phyloP scores from a whole-genome alignment of 2,329 filamentous ascomycete species.

The Penicillium sp. region DNA sequence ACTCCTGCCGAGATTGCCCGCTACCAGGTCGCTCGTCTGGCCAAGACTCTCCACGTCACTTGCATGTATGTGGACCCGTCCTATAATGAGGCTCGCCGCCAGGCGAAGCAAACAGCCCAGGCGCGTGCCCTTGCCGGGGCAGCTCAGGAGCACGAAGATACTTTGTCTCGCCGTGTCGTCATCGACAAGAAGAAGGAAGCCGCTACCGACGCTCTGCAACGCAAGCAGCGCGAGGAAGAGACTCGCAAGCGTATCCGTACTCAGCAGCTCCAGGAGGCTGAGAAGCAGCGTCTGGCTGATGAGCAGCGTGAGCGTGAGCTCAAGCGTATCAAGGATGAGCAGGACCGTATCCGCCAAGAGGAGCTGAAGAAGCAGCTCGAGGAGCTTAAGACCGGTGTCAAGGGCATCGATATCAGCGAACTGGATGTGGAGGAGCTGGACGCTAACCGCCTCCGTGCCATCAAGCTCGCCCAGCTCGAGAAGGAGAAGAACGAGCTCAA shows the following conservation, averaged over 20 bases:
- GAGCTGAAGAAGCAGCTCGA: constrained; percentile 90
- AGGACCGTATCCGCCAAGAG: constrained; percentile 84
- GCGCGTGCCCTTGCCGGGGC: constrained; percentile 79
- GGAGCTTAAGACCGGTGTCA: constrained; percentile 85
- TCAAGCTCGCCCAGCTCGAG: constrained; percentile 94
- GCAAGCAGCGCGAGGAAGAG: constrained; percentile 88
- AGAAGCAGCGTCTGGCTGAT: constrained; percentile 82
- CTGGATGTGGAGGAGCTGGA: constrained; percentile 79
- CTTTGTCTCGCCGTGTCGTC: constrained; percentile 77
- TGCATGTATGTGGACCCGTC: constrained; percentile 93
- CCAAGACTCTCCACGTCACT: constrained; percentile 85
- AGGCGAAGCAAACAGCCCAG: constrained; percentile 75
- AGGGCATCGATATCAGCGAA: constrained; percentile 71
- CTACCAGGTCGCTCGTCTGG: constrained; percentile 85
- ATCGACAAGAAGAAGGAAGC: constrained; percentile 98
- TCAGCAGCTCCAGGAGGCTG: constrained; percentile 83
- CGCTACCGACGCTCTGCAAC: constrained; percentile 81
- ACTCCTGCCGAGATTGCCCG: constrained; percentile 97
- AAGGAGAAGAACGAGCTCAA: constrained; percentile 96
- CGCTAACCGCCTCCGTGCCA: constrained; percentile 81
- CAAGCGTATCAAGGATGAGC: constrained; percentile 79
- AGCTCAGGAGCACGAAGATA: constrained; percentile 86
- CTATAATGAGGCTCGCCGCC: constrained; percentile 76
- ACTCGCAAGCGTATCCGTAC: constrained; percentile 81
- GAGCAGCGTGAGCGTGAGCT: constrained; percentile 89